Base-by-base conservation (phyloP, 208 protist species). In the Crithidia fasciculata region DNA sequence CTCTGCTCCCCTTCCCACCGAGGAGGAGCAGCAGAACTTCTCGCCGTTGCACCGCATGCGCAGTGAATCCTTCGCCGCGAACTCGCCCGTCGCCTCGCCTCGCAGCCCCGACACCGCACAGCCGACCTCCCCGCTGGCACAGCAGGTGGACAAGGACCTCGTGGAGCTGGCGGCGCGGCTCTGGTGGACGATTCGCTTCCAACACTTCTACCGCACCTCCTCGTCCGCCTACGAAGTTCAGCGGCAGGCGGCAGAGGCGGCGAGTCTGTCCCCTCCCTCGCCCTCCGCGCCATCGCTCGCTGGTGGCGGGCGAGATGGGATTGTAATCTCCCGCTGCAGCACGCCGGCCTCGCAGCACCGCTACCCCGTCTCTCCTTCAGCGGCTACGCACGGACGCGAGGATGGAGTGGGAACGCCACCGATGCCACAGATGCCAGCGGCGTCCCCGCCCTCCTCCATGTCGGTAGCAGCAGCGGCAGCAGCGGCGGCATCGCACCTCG, bases 181-280 rank as follows among this genome's bases (percentile, higher is more conserved):
- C 16, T 80, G 74, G 74, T 80, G 74, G 74, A 80, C 74, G 8
- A 66, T 80, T 16, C 74, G 69, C 47, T 80, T 74, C 47, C 63
- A 65, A 16, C 63, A 81, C 54, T 77, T 76, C 53, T 72, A 77
- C 45, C 76, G 70, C 39, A 69, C 55, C 5, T 59, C 69, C 18
- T 47, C 65, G 9, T 9, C 70, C 18, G 70, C 70, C 43, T 81
- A 77, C 47, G 76, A 77, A 53, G 70, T 72, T 44, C 76, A 81
- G 76, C 76, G 76, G 49, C 76, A 72, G 59, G 63, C 70, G 2
- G 70, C 76, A 3, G 63, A 73, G 44, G 70, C 70, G 16, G 70
- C 65, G 3, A 44, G 49, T 9, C 18, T 76, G 39, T 70, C 68
- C n/a, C 61, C 68, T 2, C 61, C 41, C 28, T 65, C 59, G 8